Percentiles rank a stretch among this genome's conserved stretches.
Conservation (phyloP, 306 rosid genomes). For the Nissolia schottii region DNA sequence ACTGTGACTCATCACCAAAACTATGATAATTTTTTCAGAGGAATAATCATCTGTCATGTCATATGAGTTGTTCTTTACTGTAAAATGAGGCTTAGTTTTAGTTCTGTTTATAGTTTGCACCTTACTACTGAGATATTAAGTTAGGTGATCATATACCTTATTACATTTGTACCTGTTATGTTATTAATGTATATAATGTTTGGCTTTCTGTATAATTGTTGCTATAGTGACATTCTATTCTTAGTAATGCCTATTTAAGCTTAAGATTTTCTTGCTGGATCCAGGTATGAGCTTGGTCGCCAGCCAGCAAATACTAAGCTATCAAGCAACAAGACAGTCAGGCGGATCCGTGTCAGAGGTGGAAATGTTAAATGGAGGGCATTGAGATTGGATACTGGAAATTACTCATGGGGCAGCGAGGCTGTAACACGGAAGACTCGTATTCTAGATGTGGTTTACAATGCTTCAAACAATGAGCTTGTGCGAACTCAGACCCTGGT, state of each 20-base stretch:
- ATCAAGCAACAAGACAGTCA: conserved; percentile 33
- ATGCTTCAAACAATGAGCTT: conserved; percentile 35
- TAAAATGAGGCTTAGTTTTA: neutral
- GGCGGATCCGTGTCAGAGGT: conserved; percentile 32
- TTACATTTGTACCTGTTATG: neutral
- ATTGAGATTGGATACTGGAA: conserved; percentile 29
- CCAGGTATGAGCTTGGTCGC: conserved; percentile 33
- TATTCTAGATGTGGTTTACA: conserved; percentile 27
- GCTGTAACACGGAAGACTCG: conserved; percentile 33
- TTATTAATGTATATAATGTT: neutral
- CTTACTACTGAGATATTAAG: neutral
- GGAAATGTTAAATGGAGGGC: conserved; percentile 40
- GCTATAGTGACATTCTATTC: neutral
- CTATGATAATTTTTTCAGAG: too few species aligned
- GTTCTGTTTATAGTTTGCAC: too few species aligned
- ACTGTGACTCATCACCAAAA: too few species aligned
- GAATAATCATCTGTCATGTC: neutral
- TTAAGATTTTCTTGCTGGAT: neutral
- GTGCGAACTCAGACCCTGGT: conserved; percentile 33
- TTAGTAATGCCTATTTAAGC: neutral
- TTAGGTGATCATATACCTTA: neutral
- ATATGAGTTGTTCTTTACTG: neutral
- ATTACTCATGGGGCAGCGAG: conserved; percentile 36
- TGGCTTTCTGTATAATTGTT: neutral
- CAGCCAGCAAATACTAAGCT: conserved; percentile 33